Base-by-base conservation (phyloP, 2,329 filamentous ascomycete genomes). In the Neonectria hederae region DNA sequence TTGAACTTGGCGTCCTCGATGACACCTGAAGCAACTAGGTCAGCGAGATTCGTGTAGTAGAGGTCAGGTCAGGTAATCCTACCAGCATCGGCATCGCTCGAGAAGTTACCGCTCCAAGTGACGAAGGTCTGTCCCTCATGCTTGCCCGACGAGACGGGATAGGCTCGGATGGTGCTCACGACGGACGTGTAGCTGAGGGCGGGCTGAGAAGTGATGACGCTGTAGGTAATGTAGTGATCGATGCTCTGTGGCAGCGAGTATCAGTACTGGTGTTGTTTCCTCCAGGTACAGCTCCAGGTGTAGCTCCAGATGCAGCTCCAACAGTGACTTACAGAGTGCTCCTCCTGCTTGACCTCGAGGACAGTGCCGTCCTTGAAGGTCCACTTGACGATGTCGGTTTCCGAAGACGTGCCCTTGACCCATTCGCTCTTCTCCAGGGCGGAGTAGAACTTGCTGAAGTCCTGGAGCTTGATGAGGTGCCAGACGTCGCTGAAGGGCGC, bases 1-100 rank as follows among this genome's bases (percentile, higher is more conserved):
- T 92, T 92, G 85, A 89, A 92, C 82, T 90, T 91, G 73, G 89
- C 90, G 75, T 92, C 90, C 78, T 90, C 87, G 69, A 92, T 91
- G 63, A 92, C 90, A 71, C 85, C 89, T 91, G 63, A 4, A 58
- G 43, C 32, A 21, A n/a, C 10, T 11, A 54, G 74, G 40, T 77
- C 60, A 55, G 65, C 22, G 14, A 24, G 22, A 21, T 22, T 21
- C 26, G 22, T 21, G 7, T 54, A 38, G 3, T 22, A 2, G 1
- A 13, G 2, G 5, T 22, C 17, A 28, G 2, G 26, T 7, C n/a
- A 49, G 80, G 26, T 5, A 3, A 21, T 48, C 86, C 43, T 80
- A 90, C 89, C 88, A 43, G 89, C 88, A 77, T 90, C 89, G 54
- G 90, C 90, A 78, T 92, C 90, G 72, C 85, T 90, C 28, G 87